Base-by-base conservation (phyloP, 176 grass and related monocot genomes). In the Ananas comosus region DNA sequence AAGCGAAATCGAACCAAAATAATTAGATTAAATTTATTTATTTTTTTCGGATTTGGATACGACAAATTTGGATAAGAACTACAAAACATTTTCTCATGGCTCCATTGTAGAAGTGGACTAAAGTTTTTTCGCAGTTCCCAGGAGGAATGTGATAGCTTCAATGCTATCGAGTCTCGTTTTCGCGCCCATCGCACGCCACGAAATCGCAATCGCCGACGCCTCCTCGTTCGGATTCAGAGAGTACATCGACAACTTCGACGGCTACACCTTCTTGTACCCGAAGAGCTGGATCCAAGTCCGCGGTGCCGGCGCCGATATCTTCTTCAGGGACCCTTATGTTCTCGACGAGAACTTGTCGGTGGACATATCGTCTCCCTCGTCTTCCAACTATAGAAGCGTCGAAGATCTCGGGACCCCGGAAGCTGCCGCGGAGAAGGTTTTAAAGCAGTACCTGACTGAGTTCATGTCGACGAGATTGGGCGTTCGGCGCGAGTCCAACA, bases 331-430 rank as follows among this genome's bases (percentile, higher is more conserved):
- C 56, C 89, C 89, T 2, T 64, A 81, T 11, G 77, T 90, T 58
- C 77, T 97, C 0, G 93, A 90, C 2, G 93, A 90, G 64, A 96
- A 92, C 78, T 65, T 96, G 59, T 87, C 83, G 0, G 83, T 97
- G 5, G 93, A 97, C 61, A 83, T 90, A 59, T 97, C 86, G 0
- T 97, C 93, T 28, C 93, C 93, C 49, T 97, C 93, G 0, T 92
- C 89, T 0, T 90, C 93, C 0, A 87, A 72, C 9, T 96, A 89
- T 23, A 53, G 51, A 19, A 85, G 70, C 0, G 79, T 96, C 0
- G 81, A 89, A 68, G 93, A 97, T 81, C 68, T 87, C 56, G 89
- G 86, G 51, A 67, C 86, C 16, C 84, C 93, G 0, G 67, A 87
- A 63, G 78, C 75, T 66, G 86, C 92, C 54, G 83, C 88, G 2